Conservation (phyloP, 1,284 basidiomycete species). For the Cryptococcus sp. region DNA sequence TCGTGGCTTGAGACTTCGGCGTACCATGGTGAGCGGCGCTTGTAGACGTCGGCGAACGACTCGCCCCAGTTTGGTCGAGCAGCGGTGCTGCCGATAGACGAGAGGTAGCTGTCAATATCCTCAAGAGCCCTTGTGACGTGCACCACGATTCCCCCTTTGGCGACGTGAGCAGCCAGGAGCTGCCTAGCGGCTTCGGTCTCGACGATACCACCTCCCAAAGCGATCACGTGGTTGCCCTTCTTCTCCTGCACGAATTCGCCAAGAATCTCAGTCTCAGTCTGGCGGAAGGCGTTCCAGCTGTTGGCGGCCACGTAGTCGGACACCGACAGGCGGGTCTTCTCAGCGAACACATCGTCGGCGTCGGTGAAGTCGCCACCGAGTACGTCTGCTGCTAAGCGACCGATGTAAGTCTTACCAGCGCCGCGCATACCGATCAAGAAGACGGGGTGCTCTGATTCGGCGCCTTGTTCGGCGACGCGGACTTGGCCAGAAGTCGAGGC, state of each 20-base stretch:
- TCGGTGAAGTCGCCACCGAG: conserved; percentile 82
- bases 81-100: conserved; percentile 62
- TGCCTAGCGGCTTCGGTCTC: conserved; percentile 77
- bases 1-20: conserved; percentile 80
- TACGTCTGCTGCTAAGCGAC: conserved; percentile 71
- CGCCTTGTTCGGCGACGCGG: conserved; percentile 41
- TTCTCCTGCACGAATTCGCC: conserved; percentile 64
- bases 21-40: conserved; percentile 84
- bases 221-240: conserved; percentile 70
- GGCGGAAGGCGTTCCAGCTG: conserved; percentile 77
- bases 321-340: conserved; percentile 65
- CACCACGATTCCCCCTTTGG: conserved; percentile 65
- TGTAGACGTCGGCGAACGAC: conserved; percentile 76
- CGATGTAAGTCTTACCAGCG: conserved; percentile 90
- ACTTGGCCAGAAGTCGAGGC: conserved; percentile 54
- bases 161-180: conserved; percentile 68
- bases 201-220: conserved; percentile 94
- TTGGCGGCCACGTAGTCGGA: conserved; percentile 74
- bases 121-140: conserved; percentile 70
- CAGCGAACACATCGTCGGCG: conserved; percentile 79
- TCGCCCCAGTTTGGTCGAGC: conserved; percentile 82
- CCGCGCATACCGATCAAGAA: conserved; percentile 96
- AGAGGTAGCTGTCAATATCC: conserved; percentile 75
- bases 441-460: conserved; percentile 63
- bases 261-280: conserved; percentile 63